Evolutionary conservation across 1,284 basidiomycete species (phyloP), one percentile per base, ranked within the genome.

Genomic region (Tetrapyrgos nigripes): DNA sequence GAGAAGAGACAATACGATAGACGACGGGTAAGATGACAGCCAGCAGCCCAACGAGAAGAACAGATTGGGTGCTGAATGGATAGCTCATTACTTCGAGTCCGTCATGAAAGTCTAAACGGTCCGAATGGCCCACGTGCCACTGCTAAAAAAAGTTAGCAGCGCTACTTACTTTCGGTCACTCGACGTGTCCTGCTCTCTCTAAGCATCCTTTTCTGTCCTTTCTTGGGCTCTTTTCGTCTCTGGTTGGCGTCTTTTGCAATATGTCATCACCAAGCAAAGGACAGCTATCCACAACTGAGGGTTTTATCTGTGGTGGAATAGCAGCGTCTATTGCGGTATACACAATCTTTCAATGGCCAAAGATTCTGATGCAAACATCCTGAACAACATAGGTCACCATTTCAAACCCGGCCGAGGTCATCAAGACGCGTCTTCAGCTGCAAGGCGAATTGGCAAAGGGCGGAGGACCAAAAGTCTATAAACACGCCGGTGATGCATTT

Each of bases 401-500:
- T 58, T 92, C 91, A 5, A 93, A 93, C 66, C 90, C 91, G 54
- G 91, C 93, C 10, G 96, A 97, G 70, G 94, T 97, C 29, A 92
- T 93, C 58, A 98, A 98, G 76, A 98, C 96, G 33, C 89, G 96
- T 59, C 77, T 98, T 55, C 96, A 98, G 72, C 83, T 98, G 23
- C 95, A 98, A 73, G 96, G 96, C 23, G 96, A 98, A 76, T 85
- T 98, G 14, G 85, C 91, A 37, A 93, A 90, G 70, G 82, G 78
- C 17, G 88, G 90, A 13, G 85, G 83, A 8, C 73, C 83, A 62
- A 91, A 86, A 69, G 92, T 98, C 3, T 99, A 98, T 81, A 93
- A 87, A 59, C 94, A 89, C 70, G 93, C 92, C 2, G 66, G 94
- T 44, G 96, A 99, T 71, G 95, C 93, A 19, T 80, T 97, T 58